Evolutionary conservation across 345 rosid genomes (phyloP), one percentile per base, ranked within the genome.

Genomic region (Eucalyptus camaldulensis): DNA sequence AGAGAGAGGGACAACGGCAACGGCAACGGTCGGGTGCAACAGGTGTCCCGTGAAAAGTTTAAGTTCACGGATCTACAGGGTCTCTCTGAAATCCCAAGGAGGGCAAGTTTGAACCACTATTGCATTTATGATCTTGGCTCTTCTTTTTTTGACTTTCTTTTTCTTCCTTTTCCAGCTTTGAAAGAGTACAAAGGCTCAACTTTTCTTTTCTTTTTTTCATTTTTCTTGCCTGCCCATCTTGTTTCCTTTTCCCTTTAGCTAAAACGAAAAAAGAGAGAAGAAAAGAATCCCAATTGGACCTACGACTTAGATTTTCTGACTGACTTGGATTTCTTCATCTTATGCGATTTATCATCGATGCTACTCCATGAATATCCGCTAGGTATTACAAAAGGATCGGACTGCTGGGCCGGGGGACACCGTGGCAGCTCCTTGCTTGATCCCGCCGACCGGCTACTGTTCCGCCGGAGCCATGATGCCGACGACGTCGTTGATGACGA

Each of bases 381-480:
- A 9, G 99, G 99, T 87, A 98, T 98, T 37, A 91, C 97, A 87
- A 98, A 98, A 13, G 99, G 98, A 85, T 98, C 99, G 1, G 88
- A 47, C 22, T 88, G 91, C 81, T 92, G 92, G 17, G 88, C 91
- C 8, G 58, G 58, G 40, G 40, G 86, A 15, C 89, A 27, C 49
- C 56, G 85, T 86, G 92, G 91, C 88, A 89, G 94, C 16, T 94
- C 96, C 88, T 95, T 92, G 94, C 92, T 87, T 10, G 89, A 76
- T 29, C 92, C 88, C 5, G 10, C 91, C 5, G 96, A 92, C 47
- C 90, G 94, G 92, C 94, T 94, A 88, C 51, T 86, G 90, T 87
- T 95, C 49, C 95, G 91, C 92, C 95, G 90, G 44, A 96, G 93
- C 99, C 97, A 95, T 4, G 94, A 49, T 1, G 94, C 62, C 3